phyloP scores from a whole-genome alignment of 2,329 filamentous ascomycete species.

The Sclerotinia borealis region DNA sequence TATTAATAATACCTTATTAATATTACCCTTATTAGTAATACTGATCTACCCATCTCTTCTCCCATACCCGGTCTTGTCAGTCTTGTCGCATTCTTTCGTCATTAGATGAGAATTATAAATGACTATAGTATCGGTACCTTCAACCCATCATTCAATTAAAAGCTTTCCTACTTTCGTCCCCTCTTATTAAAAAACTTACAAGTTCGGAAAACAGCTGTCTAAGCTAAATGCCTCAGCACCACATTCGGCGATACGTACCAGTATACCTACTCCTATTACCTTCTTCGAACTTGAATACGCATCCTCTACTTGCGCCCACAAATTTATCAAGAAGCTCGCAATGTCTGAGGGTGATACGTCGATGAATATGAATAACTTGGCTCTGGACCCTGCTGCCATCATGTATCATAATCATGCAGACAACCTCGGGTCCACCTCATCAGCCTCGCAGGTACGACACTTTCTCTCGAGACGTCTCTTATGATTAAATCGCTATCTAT shows the following conservation, averaged over 20 bases:
- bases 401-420: slow-evolving; percentile 20
- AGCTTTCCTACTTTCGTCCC: background rate
- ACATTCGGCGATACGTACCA: background rate
- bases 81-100: no score
- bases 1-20: no score
- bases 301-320: background rate
- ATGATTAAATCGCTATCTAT: background rate
- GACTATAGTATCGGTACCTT: no score
- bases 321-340: background rate
- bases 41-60: no score
- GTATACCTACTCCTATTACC: background rate
- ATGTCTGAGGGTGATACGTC: slow-evolving; percentile 22
- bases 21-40: no score
- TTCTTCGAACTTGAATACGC: background rate
- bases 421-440: slow-evolving; percentile 20
- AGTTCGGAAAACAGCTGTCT: background rate
- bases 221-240: slow-evolving; percentile 4
- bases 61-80: no score
- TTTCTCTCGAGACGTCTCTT: background rate
- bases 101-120: background rate
- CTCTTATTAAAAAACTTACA: background rate
- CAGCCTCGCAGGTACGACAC: slow-evolving; percentile 27
- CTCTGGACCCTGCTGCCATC: slow-evolving; percentile 24
- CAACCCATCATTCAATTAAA: no score
- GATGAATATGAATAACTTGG: slow-evolving; percentile 22